A percentile compares a stretch with the other conserved stretches of the same genome.
phyloP scores from a whole-genome alignment of 2,329 filamentous ascomycete species.

The Colletotrichum navitas region DNA sequence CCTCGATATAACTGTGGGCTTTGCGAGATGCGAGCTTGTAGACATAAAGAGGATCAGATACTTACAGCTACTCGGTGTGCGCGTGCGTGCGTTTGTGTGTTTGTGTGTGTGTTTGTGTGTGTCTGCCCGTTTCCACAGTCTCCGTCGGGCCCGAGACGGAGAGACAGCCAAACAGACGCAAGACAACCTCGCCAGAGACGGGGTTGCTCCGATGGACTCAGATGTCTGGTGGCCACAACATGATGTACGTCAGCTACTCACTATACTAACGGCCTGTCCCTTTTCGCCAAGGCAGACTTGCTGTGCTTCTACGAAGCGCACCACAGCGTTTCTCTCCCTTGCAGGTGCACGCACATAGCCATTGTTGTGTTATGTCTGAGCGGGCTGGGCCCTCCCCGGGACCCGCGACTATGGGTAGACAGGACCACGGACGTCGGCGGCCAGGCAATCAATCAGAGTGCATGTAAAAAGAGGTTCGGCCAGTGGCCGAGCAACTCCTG shows the following conservation, averaged over 20 bases:
- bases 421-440: background rate
- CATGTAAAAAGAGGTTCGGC: slow-evolving; percentile 11
- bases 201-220: background rate
- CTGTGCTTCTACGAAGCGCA: background rate
- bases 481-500: slow-evolving; percentile 24
- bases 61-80: background rate
- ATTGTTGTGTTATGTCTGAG: background rate
- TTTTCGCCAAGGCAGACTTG: slow-evolving; percentile 34
- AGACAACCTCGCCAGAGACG: background rate
- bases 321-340: background rate
- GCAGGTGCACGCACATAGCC: slow-evolving; percentile 8
- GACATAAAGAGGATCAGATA: background rate
- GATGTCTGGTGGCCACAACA: background rate
- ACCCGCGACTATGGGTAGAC: background rate
- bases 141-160: background rate
- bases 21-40: background rate
- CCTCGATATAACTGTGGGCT: background rate
- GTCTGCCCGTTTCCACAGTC: background rate
- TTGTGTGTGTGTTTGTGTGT: background rate
- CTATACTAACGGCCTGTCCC: slow-evolving; percentile 23
- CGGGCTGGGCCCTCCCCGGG: background rate
- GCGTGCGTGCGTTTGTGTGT: no score
- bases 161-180: background rate
- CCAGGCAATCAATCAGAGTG: background rate
- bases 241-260: slow-evolving; percentile 27